Conservation (phyloP, 1,284 basidiomycete genomes). For the Takashimella tepidaria region DNA sequence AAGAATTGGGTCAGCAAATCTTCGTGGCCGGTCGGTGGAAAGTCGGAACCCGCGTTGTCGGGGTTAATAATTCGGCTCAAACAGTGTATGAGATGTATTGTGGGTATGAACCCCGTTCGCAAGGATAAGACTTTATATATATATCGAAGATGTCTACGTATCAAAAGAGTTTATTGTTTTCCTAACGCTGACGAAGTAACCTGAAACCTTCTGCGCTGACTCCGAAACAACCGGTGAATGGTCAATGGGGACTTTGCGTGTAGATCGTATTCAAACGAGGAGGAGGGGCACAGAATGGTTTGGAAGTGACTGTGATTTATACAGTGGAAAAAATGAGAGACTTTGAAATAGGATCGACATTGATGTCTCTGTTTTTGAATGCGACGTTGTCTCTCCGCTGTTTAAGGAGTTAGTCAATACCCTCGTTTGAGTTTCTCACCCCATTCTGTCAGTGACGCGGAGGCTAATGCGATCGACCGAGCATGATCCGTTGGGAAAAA, state of each 20-base stretch:
- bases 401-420: background rate
- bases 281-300: no score
- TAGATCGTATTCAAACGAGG: background rate
- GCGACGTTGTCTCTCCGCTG: background rate
- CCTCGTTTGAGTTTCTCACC: background rate
- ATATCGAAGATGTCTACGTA: no score
- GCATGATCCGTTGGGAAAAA: background rate
- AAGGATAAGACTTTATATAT: no score
- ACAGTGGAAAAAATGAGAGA: background rate
- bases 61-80: no score
- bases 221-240: background rate
- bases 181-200: background rate
- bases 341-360: background rate
- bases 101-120: no score
- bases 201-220: background rate
- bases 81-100: no score
- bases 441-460: background rate
- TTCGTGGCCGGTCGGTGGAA: no score
- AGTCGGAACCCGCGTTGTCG: no score
- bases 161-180: background rate
- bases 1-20: no score
- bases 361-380: background rate
- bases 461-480: background rate
- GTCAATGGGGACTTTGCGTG: background rate
- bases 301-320: no score